Evolutionary conservation across 2,329 filamentous ascomycete species (phyloP), one percentile per base, ranked within the genome.

Genomic region (Shiraia sp.): DNA sequence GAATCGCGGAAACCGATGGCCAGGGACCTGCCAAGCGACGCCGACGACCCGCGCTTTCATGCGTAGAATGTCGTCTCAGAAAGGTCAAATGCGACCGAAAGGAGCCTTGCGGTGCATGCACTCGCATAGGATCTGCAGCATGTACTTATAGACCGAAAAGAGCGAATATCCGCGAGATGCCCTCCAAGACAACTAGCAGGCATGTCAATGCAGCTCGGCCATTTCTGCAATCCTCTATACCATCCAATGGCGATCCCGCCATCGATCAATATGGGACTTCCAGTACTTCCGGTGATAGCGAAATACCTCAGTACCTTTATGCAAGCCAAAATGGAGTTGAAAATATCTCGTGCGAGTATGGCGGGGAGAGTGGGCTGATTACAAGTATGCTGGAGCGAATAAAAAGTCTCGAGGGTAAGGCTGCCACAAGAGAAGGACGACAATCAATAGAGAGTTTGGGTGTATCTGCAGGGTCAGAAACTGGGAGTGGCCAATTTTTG

Each of bases 61-160:
- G 61, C 37, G 51, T 61, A 3, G 56, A 65, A 44, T 67, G 61
- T 35, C 50, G 61, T 22, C 50, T 45, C 41, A 46, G 60, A 26
- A 67, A 67, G 34, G 57, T 63, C 14, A 62, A 54, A 40, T 66
- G 62, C 34, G 55, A 66, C 42, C 51, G 56, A 12, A 37, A 49
- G 12, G 57, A 47, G 39, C 61, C 59, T 7, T 66, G 61, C 42
- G 47, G 47, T 22, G 50, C 51, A 14, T 66, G 61, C 34, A 48
- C 47, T 10, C 42, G 43, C 10, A 54, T 40, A 14, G 52, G 57
- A 29, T 58, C 51, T 14, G 34, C 51, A n/a, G 58, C 52, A 6
- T 63, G 61, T 42, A 60, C 61, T 5, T 63, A 59, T 36, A 45
- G 54, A 22, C 40, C 47, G 23, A 37, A 41, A 10, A 41, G 45